Evolutionary conservation across 2,329 filamentous ascomycete species (phyloP).

Genomic region (Neurospora crassa): DNA sequence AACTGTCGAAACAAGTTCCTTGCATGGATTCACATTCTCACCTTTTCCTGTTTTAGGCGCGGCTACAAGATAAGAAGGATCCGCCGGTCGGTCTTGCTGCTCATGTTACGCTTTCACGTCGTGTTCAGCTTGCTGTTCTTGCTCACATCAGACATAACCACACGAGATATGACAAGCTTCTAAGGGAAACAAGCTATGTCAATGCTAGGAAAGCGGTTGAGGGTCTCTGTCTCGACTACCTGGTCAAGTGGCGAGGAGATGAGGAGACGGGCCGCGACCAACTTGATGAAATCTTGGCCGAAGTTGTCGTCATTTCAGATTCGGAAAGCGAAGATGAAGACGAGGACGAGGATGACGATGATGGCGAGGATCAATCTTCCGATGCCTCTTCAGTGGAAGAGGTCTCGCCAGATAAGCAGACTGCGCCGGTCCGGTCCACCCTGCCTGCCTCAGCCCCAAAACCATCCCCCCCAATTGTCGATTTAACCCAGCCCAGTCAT

Average conservation of each 20-base stretch:
- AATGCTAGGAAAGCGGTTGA: slow-evolving; percentile 54
- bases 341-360: slow-evolving; percentile 27
- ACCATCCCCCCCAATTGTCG: not conserved
- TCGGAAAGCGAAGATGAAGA: slow-evolving; percentile 38
- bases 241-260: slow-evolving; percentile 64
- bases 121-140: slow-evolving; percentile 55
- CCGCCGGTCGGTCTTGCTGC: slow-evolving; percentile 48
- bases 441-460: not conserved
- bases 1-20: slow-evolving; percentile 5
- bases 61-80: slow-evolving; percentile 26
- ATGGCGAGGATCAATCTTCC: slow-evolving; percentile 23
- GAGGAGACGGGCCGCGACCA: slow-evolving; percentile 60
- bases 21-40: slow-evolving; percentile 6
- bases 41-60: slow-evolving; percentile 3
- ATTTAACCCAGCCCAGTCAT: not conserved
- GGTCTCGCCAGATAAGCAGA: not conserved
- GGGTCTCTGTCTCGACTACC: slow-evolving; percentile 49
- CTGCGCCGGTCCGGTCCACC: not conserved
- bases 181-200: slow-evolving; percentile 47
- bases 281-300: slow-evolving; percentile 55
- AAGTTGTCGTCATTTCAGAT: slow-evolving; percentile 58
- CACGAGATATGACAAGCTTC: slow-evolving; percentile 53
- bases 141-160: slow-evolving; percentile 59
- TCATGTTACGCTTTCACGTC: slow-evolving; percentile 47
- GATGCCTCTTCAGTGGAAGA: slow-evolving; percentile 7